Percentiles rank a stretch among this genome's conserved stretches.
These are phyloP conservation scores for Bryoerythrophyllum caledonicum DNA, from an alignment of 225 moss, liverwort and hornwort species.

Conservation along the genomic window DNA sequence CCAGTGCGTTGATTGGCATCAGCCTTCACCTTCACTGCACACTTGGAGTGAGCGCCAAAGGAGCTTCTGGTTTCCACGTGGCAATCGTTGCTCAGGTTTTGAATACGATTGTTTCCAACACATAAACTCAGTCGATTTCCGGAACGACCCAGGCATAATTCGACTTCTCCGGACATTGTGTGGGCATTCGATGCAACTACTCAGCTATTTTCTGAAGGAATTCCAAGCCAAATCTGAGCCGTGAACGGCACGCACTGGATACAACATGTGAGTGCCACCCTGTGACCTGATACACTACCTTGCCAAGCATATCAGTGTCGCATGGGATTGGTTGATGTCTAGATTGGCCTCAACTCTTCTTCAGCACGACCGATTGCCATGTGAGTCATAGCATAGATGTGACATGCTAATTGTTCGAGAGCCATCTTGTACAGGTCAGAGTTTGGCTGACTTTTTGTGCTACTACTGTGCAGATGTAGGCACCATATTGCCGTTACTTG, in stretches of 20 bases:
- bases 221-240: not conserved
- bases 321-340: not conserved
- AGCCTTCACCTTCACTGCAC: no score
- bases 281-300: not conserved
- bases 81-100: not conserved
- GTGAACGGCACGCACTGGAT: not conserved
- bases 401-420: not conserved
- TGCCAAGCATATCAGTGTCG: not conserved
- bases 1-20: no score
- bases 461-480: not conserved
- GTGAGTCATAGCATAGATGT: not conserved
- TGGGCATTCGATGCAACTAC: not conserved
- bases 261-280: not conserved
- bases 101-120: not conserved
- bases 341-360: not conserved
- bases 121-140: not conserved
- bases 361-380: not conserved
- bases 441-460: not conserved
- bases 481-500: not conserved
- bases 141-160: not conserved
- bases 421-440: not conserved
- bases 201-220: not conserved
- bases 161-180: not conserved
- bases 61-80: no score
- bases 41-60: no score